Evolutionary conservation across 164 flowering plant species (phyloP).

Genomic region (Nymphaea colorata): DNA sequence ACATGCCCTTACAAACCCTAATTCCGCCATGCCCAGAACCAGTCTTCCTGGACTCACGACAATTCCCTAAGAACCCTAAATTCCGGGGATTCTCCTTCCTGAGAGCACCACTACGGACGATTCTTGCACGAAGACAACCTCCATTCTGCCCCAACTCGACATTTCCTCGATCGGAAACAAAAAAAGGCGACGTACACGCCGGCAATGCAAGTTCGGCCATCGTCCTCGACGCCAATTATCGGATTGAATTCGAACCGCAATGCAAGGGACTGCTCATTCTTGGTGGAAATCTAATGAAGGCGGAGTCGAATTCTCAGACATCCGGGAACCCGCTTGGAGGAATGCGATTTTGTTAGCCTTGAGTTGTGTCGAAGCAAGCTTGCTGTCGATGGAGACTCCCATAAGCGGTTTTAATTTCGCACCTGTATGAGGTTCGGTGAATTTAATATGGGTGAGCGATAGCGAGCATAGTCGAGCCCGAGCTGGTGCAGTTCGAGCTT

Average conservation of each 20-base stretch:
- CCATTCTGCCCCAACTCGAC: neutral
- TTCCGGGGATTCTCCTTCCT: neutral
- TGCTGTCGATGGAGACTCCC: too few relatives aligned
- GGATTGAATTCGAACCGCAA: neutral
- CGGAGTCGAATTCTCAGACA: too few relatives aligned
- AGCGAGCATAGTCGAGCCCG: too few relatives aligned
- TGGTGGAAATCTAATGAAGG: too few relatives aligned
- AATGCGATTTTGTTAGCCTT: too few relatives aligned
- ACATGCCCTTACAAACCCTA: neutral
- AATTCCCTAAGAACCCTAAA: neutral
- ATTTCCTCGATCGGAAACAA: neutral
- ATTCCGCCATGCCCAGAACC: neutral
- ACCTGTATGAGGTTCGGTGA: too few relatives aligned
- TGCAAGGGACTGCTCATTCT: neutral
- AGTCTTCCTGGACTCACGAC: neutral
- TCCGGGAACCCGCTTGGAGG: too few relatives aligned
- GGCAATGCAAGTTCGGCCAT: neutral
- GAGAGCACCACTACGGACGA: neutral
- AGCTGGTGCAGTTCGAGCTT: too few relatives aligned
- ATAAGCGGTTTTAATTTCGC: too few relatives aligned
- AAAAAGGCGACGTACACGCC: neutral
- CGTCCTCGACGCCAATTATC: neutral
- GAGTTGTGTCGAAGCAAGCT: too few relatives aligned
- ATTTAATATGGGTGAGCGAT: too few relatives aligned
- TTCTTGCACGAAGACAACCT: neutral